A percentile compares a stretch with the other conserved stretches of the same genome.
phyloP scores from a whole-genome alignment of 2,329 filamentous ascomycete species.

The Cephalotrichum gorgonifer region DNA sequence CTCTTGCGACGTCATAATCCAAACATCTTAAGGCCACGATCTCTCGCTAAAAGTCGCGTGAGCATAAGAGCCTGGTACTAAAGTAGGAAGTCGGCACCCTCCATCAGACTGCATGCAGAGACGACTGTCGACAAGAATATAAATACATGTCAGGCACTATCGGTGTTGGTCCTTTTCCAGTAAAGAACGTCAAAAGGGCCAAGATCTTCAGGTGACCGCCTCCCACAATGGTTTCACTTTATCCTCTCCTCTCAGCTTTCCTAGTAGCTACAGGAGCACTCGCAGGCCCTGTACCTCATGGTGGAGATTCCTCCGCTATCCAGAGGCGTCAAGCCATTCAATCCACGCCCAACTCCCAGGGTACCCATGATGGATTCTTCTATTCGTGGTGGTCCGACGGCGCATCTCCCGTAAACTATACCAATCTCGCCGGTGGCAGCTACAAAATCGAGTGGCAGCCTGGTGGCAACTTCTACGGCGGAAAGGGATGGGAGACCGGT shows the following conservation, averaged over 20 bases:
- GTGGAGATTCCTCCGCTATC: background rate
- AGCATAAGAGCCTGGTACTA: no score
- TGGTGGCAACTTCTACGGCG: slow-evolving; percentile 42
- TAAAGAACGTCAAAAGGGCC: no score
- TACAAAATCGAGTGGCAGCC: slow-evolving; percentile 35
- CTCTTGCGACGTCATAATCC: background rate
- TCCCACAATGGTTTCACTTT: background rate
- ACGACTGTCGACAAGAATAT: no score
- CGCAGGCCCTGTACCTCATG: background rate
- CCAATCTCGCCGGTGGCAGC: slow-evolving; percentile 27
- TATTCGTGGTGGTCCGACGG: slow-evolving; percentile 39
- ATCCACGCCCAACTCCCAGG: slow-evolving; percentile 23
- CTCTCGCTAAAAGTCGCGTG: background rate
- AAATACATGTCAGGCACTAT: no score
- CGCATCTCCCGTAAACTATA: slow-evolving; percentile 30
- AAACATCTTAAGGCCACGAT: background rate
- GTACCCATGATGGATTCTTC: slow-evolving; percentile 30
- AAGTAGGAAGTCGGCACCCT: no score
- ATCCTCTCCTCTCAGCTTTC: background rate
- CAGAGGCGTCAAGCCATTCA: slow-evolving; percentile 11
- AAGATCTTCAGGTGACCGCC: no score
- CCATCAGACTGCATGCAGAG: no score
- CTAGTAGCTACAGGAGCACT: background rate
- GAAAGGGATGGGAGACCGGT: slow-evolving; percentile 48
- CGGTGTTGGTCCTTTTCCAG: no score